Percentiles rank a stretch among this genome's conserved stretches.
These are phyloP conservation scores for Candida bentonensis DNA, from an alignment of 805 yeast species.

Conservation along the genomic window DNA sequence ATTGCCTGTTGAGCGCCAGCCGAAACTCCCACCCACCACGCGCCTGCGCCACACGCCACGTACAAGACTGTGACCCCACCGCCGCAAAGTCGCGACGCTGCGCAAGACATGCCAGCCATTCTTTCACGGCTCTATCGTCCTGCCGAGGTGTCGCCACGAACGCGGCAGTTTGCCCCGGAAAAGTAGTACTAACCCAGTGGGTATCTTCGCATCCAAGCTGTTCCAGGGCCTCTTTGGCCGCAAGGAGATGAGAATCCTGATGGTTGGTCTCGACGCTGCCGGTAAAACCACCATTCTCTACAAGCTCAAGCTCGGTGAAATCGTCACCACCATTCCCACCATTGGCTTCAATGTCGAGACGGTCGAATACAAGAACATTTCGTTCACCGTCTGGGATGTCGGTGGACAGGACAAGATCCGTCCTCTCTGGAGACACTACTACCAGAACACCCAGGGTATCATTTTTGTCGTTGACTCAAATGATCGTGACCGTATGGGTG, in stretches of 20 bases:
- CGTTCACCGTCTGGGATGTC: slow-evolving; percentile 97
- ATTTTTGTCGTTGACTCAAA: slow-evolving; percentile 95
- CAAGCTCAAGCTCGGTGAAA: slow-evolving; percentile 90
- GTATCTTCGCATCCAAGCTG: slow-evolving; percentile 87
- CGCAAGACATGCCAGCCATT: too few species aligned
- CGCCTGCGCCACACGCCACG: too few species aligned
- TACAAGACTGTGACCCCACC: too few species aligned
- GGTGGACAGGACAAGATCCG: slow-evolving; percentile 99
- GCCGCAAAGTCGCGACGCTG: too few species aligned
- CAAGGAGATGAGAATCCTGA: slow-evolving; percentile 94
- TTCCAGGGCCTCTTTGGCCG: slow-evolving; percentile 92
- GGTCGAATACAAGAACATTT: slow-evolving; percentile 91
- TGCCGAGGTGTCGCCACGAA: too few species aligned
- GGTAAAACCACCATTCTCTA: slow-evolving; percentile 96
- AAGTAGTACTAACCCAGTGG: slow-evolving; percentile 35
- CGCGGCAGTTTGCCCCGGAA: background rate
- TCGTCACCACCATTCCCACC: slow-evolving; percentile 92
- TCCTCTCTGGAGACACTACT: slow-evolving; percentile 98
- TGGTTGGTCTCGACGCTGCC: slow-evolving; percentile 98
- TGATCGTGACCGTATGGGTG: slow-evolving; percentile 95
- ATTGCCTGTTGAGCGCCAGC: too few species aligned
- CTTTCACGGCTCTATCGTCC: too few species aligned
- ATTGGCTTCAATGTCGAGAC: slow-evolving; percentile 97
- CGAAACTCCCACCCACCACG: too few species aligned
- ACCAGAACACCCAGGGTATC: slow-evolving; percentile 97